These are phyloP conservation scores for Neurospora tetrasperma DNA, from an alignment of 495 filamentous ascomycete species.

Conservation along the genomic window DNA sequence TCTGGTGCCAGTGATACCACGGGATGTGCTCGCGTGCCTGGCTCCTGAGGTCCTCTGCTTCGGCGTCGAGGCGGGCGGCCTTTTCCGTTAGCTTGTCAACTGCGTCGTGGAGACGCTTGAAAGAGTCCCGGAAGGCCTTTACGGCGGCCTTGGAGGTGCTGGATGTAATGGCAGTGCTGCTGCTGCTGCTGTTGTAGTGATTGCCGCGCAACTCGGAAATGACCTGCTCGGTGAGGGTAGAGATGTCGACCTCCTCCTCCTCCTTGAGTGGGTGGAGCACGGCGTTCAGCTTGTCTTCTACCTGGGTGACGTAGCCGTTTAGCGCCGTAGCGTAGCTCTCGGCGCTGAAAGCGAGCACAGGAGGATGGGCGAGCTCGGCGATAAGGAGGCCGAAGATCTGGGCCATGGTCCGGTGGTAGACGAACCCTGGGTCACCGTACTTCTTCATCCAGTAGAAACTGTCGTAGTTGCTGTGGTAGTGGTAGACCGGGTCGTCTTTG, in stretches of 20 bases:
- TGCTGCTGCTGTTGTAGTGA: conserved; percentile 36
- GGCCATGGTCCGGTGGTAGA: conserved; percentile 70
- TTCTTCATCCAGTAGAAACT: conserved; percentile 79
- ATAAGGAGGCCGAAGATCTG: conserved; percentile 70
- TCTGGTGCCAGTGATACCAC: conserved; percentile 72
- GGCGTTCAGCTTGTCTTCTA: conserved; percentile 50
- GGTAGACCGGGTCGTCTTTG: conserved; percentile 44
- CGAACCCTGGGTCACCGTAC: conserved; percentile 74
- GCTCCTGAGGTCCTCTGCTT: conserved; percentile 52
- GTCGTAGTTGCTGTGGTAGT: conserved; percentile 92
- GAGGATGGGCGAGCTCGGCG: conserved; percentile 69
- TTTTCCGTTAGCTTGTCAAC: conserved; percentile 46
- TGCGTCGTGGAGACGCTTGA: conserved; percentile 33
- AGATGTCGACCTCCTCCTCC: conserved; percentile 6
- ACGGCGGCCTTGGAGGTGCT: conserved; percentile 34
- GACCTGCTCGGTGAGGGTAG: conserved; percentile 30
- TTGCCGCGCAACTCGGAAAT: conserved; percentile 44
- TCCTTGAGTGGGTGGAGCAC: conserved; percentile 13
- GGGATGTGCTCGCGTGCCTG: conserved; percentile 60
- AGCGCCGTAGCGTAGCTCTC: conserved; percentile 62
- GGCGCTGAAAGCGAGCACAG: conserved; percentile 67
- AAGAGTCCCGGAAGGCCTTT: conserved; percentile 37
- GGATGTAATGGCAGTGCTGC: conserved; percentile 12
- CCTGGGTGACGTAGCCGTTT: conserved; percentile 50
- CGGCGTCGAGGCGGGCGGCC: conserved; percentile 46